Evolutionary conservation across 2,329 filamentous ascomycete genomes (phyloP).

Genomic region (Monilinia fructicola): DNA sequence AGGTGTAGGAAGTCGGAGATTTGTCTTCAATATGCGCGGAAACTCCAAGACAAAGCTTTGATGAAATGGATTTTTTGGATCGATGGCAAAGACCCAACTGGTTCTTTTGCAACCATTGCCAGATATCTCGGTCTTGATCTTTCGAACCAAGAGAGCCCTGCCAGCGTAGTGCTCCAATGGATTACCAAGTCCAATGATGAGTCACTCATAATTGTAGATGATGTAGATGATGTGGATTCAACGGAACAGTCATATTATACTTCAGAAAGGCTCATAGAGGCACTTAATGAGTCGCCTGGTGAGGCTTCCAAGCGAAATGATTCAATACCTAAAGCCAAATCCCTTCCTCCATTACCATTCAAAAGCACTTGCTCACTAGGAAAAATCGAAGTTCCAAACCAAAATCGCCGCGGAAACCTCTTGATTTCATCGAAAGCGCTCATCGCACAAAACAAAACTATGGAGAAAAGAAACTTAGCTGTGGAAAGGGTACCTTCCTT

Average conservation of each 20-base stretch:
- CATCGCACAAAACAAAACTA: neutral
- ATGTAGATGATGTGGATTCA: neutral
- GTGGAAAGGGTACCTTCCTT: neutral
- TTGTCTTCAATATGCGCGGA: slow-evolving; percentile 8
- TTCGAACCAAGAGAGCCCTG: slow-evolving; percentile 3
- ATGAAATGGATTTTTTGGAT: slow-evolving; percentile 4
- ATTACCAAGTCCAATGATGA: neutral
- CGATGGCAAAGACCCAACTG: neutral
- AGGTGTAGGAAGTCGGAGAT: neutral
- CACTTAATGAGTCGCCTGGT: neutral
- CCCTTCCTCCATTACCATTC: neutral
- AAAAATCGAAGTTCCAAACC: neutral
- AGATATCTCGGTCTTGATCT: slow-evolving; percentile 4
- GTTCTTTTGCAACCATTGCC: slow-evolving; percentile 1
- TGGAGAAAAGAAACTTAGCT: neutral
- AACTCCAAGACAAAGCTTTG: neutral
- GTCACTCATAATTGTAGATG: slow-evolving; percentile 1
- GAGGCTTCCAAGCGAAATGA: neutral
- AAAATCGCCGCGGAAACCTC: neutral
- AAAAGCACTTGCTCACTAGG: neutral
- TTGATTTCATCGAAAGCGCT: neutral
- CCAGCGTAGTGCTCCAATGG: neutral
- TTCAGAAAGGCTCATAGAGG: neutral
- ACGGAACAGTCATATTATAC: neutral
- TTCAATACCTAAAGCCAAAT: neutral